Evolutionary conservation across 169 alveolate genomes (phyloP), one percentile per base, ranked within the genome.

Genomic region (Cryptosporidium canis): DNA sequence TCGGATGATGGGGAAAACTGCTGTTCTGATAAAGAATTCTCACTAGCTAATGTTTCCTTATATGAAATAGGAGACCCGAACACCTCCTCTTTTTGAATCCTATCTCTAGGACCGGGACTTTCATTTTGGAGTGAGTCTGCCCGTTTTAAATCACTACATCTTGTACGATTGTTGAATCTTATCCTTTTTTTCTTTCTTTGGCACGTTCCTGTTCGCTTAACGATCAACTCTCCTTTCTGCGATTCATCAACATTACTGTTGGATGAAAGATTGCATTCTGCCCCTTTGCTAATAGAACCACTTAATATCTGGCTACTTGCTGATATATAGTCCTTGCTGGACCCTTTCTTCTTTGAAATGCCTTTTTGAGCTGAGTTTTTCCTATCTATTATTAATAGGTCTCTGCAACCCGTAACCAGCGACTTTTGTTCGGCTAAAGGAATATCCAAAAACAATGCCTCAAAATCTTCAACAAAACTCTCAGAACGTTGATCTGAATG

Each of bases 1-100:
- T 77, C 87, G 2, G 53, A 35, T 29, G 16, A 29, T 51, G 84
- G 66, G n/a, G 84, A 70, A 6, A 27, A 47, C 21, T 31, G 53
- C 9, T n/a, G n/a, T n/a, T 70, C 84, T 5, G 53, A 35, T 35
- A n/a, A 33, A 35, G 8, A 33, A 47, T 45, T 55, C 12, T 24
- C 84, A 29, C 55, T 55, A 14, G 35, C 27, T 7, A 24, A 58
- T 11, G 35, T 33, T 33, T 55, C 64, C 53, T 47, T 27, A n/a
- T 48, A 27, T 29, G 84, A 55, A 14, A 35, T 70, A 6, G 55
- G 18, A 70, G 83, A 44, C n/a, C 47, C 35, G 11, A 48, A 70
- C 47, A 31, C 27, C 11, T 33, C 84, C 29, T 31, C 44, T 0
- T 70, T 31, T 51, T 27, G 48, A 6, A 33, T 7, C 24, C 63